Evolutionary conservation across 2,329 filamentous ascomycete genomes (phyloP).

Genomic region (Diaporthe velutina): DNA sequence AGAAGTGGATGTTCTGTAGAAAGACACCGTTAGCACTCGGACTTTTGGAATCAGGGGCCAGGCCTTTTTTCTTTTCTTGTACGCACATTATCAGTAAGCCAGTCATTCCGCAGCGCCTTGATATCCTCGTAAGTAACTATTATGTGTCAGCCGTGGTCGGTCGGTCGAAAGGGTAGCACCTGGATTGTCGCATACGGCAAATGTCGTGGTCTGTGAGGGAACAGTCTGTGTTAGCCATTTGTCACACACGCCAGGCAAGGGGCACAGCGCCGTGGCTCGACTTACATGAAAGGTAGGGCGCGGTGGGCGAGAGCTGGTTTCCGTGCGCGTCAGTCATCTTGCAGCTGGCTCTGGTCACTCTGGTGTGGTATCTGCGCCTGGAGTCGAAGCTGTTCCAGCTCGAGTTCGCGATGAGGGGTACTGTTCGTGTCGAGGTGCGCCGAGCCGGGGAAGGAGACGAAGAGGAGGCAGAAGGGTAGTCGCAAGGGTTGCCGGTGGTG

Average conservation of each 20-base stretch:
- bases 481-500: not conserved
- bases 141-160: constrained; percentile 30
- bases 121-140: constrained; percentile 90
- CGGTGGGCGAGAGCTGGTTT: constrained; percentile 51
- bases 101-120: constrained; percentile 89
- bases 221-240: constrained; percentile 32
- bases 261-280: constrained; percentile 29
- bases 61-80: constrained; percentile 38
- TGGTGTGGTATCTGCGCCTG: constrained; percentile 25
- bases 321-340: constrained; percentile 40
- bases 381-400: constrained; percentile 31
- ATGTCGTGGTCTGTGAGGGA: constrained; percentile 44
- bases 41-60: not conserved
- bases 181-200: constrained; percentile 36
- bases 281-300: constrained; percentile 62
- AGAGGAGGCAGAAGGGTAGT: not conserved
- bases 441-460: constrained; percentile 14
- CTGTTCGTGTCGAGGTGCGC: not conserved
- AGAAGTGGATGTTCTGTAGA: constrained; percentile 89
- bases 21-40: constrained; percentile 44
- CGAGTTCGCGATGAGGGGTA: not conserved
- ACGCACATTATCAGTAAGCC: constrained; percentile 94
- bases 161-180: not conserved
- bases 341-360: constrained; percentile 32
- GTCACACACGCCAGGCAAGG: not conserved